Percentiles rank a stretch among this genome's conserved stretches.
Evolutionary conservation across 2,329 filamentous ascomycete species (phyloP).

Genomic region (Ophiosphaerella narmari): DNA sequence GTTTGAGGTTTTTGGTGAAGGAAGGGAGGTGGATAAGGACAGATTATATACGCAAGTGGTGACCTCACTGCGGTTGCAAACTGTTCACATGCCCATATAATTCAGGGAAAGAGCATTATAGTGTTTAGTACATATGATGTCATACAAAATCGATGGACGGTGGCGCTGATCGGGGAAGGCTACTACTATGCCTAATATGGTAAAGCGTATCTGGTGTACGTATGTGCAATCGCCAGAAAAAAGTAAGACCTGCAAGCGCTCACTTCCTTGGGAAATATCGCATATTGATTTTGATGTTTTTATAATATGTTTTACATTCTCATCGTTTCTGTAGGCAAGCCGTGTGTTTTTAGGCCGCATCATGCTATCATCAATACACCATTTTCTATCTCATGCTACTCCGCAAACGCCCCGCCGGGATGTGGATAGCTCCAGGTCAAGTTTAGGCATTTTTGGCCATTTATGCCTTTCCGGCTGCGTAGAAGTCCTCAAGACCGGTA

Average conservation of each 20-base stretch:
- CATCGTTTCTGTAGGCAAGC: neutral
- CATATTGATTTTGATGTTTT: neutral
- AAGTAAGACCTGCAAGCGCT: too few species aligned
- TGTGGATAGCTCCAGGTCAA: neutral
- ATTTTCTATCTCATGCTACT: conserved; percentile 9
- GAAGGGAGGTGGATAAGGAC: neutral
- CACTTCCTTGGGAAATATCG: too few species aligned
- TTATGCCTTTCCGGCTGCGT: conserved; percentile 78
- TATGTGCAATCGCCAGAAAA: too few species aligned
- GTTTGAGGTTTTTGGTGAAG: too few species aligned
- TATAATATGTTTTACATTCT: conserved; percentile 10
- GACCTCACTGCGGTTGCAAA: conserved; percentile 1
- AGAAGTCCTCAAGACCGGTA: conserved; percentile 89
- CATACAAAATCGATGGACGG: neutral
- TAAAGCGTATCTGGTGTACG: neutral
- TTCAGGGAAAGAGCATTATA: conserved; percentile 16
- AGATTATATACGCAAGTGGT: conserved; percentile 5
- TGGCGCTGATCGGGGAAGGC: too few species aligned
- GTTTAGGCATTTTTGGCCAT: neutral
- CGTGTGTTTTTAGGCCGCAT: neutral
- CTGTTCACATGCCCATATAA: conserved; percentile 10
- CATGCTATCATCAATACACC: conserved; percentile 6
- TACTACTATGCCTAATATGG: neutral
- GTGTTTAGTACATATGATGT: conserved; percentile 15
- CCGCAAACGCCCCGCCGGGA: conserved; percentile 18